Percentiles rank a stretch among this genome's conserved stretches.
phyloP scores from a whole-genome alignment of 192 early-diverging fungal species.

The Backusella liffmaniae region DNA sequence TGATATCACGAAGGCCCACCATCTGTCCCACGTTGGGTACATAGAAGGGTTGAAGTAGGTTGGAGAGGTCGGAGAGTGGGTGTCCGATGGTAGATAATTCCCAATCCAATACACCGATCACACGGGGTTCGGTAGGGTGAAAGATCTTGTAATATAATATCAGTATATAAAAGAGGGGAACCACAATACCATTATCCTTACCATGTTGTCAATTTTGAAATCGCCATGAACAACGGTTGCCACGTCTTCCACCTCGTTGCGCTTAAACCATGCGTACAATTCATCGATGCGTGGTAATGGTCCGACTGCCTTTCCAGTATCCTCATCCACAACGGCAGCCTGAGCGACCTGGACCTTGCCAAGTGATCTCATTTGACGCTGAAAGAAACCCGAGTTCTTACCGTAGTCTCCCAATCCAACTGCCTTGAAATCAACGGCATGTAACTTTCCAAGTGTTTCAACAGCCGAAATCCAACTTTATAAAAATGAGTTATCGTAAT shows the following conservation, averaged over 20 bases:
- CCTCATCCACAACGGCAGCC: constrained; percentile 57
- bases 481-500: too few relatives aligned
- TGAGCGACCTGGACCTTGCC: constrained; percentile 65
- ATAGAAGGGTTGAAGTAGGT: constrained; percentile 76
- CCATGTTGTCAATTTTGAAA: constrained; percentile 78
- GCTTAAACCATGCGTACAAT: constrained; percentile 73
- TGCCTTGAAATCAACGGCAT: constrained; percentile 62
- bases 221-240: constrained; percentile 91
- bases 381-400: constrained; percentile 69
- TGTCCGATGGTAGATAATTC: constrained; percentile 90
- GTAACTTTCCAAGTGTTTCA: constrained; percentile 76
- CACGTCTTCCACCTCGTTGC: constrained; percentile 67
- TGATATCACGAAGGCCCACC: constrained; percentile 43
- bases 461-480: constrained; percentile 69
- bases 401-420: constrained; percentile 77
- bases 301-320: constrained; percentile 58
- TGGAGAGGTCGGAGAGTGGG: constrained; percentile 88
- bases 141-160: constrained; percentile 45
- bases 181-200: constrained; percentile 6
- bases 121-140: constrained; percentile 68
- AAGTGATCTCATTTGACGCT: constrained; percentile 78
- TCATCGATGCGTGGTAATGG: constrained; percentile 66
- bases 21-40: constrained; percentile 31
- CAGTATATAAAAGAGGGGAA: constrained; percentile 4
- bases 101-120: constrained; percentile 96